Conservation (phyloP, 352 stramenopile genomes). For the Globisporangium uncinulatum region DNA sequence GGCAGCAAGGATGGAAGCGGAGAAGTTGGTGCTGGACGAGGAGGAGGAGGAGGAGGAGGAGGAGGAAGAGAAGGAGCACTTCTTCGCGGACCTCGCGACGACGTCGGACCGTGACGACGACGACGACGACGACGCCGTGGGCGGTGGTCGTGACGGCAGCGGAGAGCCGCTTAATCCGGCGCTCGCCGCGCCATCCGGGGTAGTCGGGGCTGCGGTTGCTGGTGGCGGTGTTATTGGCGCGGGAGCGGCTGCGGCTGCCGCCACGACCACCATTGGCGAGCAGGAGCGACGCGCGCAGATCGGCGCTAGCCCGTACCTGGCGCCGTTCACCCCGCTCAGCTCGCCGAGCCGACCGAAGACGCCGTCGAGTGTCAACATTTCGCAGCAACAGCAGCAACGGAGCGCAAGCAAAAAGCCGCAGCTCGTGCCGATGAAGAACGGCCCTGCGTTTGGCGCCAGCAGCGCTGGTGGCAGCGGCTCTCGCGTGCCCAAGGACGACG, state of each 20-base stretch:
- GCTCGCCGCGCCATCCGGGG: neutral
- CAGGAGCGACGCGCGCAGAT: conserved; percentile 60
- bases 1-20: conserved; percentile 15
- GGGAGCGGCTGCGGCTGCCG: conserved; percentile 1
- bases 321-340: conserved; percentile 64
- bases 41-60: conserved; percentile 13
- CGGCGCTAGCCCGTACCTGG: conserved; percentile 53
- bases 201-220: too few species aligned
- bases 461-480: conserved; percentile 16
- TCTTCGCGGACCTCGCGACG: conserved; percentile 20
- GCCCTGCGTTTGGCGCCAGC: conserved; percentile 5
- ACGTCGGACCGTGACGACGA: conserved; percentile 13
- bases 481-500: conserved; percentile 44
- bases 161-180: conserved; percentile 2
- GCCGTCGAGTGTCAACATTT: conserved; percentile 27
- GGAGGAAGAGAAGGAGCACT: conserved; percentile 29
- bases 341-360: conserved; percentile 52
- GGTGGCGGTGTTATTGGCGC: too few species aligned
- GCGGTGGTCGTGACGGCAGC: conserved; percentile 3
- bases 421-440: conserved; percentile 43
- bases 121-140: conserved; percentile 13
- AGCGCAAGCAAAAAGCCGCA: conserved; percentile 36
- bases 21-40: conserved; percentile 22
- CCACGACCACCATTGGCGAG: conserved; percentile 16
- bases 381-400: conserved; percentile 8